A percentile compares a stretch with the other conserved stretches of the same genome.
Evolutionary conservation across 495 filamentous ascomycete species (phyloP).

Genomic region (Oleoguttula mirabilis): DNA sequence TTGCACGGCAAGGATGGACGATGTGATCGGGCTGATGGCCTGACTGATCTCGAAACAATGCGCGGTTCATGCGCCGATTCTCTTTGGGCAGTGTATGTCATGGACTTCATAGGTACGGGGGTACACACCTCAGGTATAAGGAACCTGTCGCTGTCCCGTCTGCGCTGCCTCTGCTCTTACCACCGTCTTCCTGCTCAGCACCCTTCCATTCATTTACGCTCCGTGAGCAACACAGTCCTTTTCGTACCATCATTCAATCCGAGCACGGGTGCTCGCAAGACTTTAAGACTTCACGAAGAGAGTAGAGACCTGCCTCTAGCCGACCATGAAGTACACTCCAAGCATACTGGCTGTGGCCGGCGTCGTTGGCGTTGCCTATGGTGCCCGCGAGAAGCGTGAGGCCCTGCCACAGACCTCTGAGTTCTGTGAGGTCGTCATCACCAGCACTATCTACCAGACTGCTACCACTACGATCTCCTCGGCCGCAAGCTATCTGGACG

Average conservation of each 20-base stretch:
- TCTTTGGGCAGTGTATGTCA: too few relatives aligned
- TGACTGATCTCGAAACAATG: too few relatives aligned
- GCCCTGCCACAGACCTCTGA: neutral
- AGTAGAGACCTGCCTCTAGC: too few relatives aligned
- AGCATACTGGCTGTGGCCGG: slow-evolving; percentile 6
- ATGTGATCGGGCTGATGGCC: too few relatives aligned
- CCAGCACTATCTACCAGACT: slow-evolving; percentile 2
- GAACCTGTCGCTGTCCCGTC: too few relatives aligned
- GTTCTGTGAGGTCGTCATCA: slow-evolving; percentile 10
- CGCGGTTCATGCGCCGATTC: too few relatives aligned
- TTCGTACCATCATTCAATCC: neutral
- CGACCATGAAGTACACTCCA: too few relatives aligned
- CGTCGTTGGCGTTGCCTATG: neutral
- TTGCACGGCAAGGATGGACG: too few relatives aligned
- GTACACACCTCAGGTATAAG: too few relatives aligned
- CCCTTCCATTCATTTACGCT: neutral
- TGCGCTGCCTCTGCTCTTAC: neutral
- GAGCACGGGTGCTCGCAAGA: neutral
- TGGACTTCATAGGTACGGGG: too few relatives aligned
- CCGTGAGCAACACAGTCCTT: neutral
- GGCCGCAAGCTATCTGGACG: neutral
- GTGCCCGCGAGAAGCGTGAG: neutral
- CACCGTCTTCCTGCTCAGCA: neutral
- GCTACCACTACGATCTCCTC: slow-evolving; percentile 3
- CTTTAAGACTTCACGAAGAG: too few relatives aligned